Percentiles rank a stretch among this genome's conserved stretches.
Conservation (phyloP, 805 yeast genomes). For the Candida gorgasii region DNA sequence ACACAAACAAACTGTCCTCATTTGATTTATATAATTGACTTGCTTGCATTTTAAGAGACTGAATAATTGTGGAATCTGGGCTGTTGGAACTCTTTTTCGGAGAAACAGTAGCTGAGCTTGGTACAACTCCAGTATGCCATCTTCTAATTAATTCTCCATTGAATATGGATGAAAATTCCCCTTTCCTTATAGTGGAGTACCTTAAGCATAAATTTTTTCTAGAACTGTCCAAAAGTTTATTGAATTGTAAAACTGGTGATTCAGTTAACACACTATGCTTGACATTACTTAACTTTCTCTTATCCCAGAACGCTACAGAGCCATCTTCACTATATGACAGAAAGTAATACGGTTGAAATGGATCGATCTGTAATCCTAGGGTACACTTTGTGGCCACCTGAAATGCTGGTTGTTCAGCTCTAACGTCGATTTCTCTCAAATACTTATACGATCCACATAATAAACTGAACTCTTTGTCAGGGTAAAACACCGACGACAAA, state of each 20-base stretch:
- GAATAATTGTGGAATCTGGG: conserved; percentile 16
- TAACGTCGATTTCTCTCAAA: conserved; percentile 73
- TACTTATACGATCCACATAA: conserved; percentile 77
- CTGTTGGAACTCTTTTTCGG: background rate
- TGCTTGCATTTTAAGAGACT: conserved; percentile 37
- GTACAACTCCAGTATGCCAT: conserved; percentile 73
- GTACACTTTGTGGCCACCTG: conserved; percentile 79
- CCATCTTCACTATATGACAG: conserved; percentile 84
- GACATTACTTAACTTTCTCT: conserved; percentile 51
- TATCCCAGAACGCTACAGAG: conserved; percentile 78
- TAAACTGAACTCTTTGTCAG: conserved; percentile 53
- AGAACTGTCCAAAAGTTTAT: conserved; percentile 60
- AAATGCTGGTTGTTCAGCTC: conserved; percentile 62
- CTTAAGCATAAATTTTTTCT: conserved; percentile 67
- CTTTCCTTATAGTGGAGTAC: conserved; percentile 62
- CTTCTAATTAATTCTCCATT: conserved; percentile 76
- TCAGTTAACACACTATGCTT: conserved; percentile 36
- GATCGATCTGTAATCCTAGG: conserved; percentile 67
- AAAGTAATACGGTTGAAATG: conserved; percentile 64
- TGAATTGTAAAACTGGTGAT: conserved; percentile 59
- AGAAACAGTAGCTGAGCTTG: conserved; percentile 23
- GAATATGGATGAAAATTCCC: conserved; percentile 78
- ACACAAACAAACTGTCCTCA: conserved; percentile 66
- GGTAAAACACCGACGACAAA: conserved; percentile 64
- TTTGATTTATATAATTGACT: conserved; percentile 37